Conservation (phyloP, 2,329 filamentous ascomycete genomes). For the Chaetoscypha palmicola region DNA sequence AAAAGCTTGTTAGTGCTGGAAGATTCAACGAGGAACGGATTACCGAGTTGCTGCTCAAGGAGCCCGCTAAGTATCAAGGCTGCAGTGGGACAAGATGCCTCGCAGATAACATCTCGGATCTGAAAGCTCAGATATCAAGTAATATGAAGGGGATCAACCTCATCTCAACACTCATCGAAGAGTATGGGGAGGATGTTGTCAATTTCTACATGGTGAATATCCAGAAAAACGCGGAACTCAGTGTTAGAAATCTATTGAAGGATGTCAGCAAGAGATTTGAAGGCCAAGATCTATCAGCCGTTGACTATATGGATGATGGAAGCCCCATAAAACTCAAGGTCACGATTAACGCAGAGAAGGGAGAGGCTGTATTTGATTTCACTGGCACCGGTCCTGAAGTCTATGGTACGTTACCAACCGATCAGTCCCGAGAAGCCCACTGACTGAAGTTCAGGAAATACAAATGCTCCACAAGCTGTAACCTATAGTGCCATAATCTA, state of each 20-base stretch:
- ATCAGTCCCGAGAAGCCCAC: neutral
- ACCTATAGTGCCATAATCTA: conserved; percentile 84
- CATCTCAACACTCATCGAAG: conserved; percentile 66
- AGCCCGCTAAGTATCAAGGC: conserved; percentile 67
- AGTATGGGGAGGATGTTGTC: conserved; percentile 71
- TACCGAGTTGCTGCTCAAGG: conserved; percentile 56
- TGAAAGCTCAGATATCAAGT: conserved; percentile 80
- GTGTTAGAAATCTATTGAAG: conserved; percentile 67
- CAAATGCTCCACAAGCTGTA: conserved; percentile 75
- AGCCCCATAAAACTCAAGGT: conserved; percentile 69
- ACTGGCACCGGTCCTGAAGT: conserved; percentile 72
- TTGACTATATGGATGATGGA: conserved; percentile 85
- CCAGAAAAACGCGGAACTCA: conserved; percentile 70
- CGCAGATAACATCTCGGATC: conserved; percentile 76
- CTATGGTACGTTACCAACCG: conserved; percentile 30
- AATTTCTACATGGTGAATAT: conserved; percentile 81
- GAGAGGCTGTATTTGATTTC: conserved; percentile 74
- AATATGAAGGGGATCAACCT: conserved; percentile 80
- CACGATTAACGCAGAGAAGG: conserved; percentile 65
- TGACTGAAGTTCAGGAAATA: conserved; percentile 50
- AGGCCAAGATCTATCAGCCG: conserved; percentile 62
- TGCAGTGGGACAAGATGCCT: conserved; percentile 75
- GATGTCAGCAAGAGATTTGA: conserved; percentile 62
- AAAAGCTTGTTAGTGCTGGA: conserved; percentile 69
- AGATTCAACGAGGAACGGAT: conserved; percentile 74